Percentiles rank a stretch among this genome's conserved stretches.
phyloP scores from a whole-genome alignment of 352 stramenopile species.

The Pythium periplocum region DNA sequence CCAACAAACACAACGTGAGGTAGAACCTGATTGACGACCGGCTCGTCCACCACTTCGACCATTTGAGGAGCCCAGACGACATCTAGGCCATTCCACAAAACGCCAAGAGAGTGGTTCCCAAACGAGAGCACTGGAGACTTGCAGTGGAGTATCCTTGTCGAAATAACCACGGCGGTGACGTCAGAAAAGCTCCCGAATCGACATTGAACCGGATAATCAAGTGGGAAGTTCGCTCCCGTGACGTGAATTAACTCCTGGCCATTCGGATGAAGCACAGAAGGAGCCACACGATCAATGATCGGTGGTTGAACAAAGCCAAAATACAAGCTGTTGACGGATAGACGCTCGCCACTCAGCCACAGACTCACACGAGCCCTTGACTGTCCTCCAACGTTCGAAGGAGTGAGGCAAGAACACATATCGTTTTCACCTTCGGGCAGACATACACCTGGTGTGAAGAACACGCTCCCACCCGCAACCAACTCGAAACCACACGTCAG shows the following conservation, averaged over 20 bases:
- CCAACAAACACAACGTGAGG: slow-evolving; percentile 6
- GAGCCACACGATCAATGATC: not conserved
- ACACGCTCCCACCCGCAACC: too few species aligned
- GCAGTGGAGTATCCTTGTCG: slow-evolving; percentile 4
- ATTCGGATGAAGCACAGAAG: slow-evolving; percentile 2
- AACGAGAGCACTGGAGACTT: not conserved
- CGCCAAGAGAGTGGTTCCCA: slow-evolving; percentile 7
- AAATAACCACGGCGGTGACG: slow-evolving; percentile 6
- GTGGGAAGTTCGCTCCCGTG: slow-evolving; percentile 5
- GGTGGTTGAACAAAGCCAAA: slow-evolving; percentile 5
- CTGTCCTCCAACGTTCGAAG: not conserved
- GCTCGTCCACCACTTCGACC: not conserved
- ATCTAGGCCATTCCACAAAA: slow-evolving; percentile 18
- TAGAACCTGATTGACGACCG: not conserved
- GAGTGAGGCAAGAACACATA: not conserved
- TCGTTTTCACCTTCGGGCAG: not conserved
- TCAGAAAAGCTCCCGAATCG: slow-evolving; percentile 5
- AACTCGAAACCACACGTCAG: slow-evolving; percentile 1
- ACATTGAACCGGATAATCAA: not conserved
- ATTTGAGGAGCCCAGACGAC: slow-evolving; percentile 4
- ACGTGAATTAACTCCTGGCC: not conserved
- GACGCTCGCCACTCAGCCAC: slow-evolving; percentile 6
- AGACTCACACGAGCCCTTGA: slow-evolving; percentile 3
- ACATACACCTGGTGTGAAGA: too few species aligned
- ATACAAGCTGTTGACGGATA: not conserved